Conservation (phyloP, 192 early-diverging fungal species). For the Podila epicladia region DNA sequence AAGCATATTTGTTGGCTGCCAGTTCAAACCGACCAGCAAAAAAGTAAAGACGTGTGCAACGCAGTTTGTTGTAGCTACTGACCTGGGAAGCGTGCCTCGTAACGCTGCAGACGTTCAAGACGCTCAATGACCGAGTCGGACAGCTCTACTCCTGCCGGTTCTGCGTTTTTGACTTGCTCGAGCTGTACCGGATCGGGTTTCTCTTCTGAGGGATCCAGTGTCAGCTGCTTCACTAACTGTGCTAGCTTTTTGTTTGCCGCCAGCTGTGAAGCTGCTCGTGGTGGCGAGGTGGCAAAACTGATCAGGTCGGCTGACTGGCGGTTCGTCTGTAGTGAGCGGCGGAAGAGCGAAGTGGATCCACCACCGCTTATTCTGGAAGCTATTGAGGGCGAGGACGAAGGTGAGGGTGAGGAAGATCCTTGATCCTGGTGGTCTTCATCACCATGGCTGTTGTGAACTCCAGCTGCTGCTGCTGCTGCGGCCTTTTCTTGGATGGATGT, state of each 20-base stretch:
- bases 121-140: conserved; percentile 44
- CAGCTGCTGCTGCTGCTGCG: conserved; percentile 38
- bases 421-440: conserved; percentile 7
- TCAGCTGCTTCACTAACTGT: conserved; percentile 33
- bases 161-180: conserved; percentile 36
- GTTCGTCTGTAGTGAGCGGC: conserved; percentile 28
- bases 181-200: conserved; percentile 40
- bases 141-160: conserved; percentile 44
- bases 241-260: conserved; percentile 24
- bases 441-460: conserved; percentile 1
- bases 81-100: conserved; percentile 54
- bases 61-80: background rate
- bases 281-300: conserved; percentile 32
- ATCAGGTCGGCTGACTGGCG: conserved; percentile 41
- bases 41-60: background rate
- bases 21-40: background rate
- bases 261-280: conserved; percentile 6
- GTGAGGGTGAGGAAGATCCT: conserved; percentile 15
- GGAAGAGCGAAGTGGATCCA: conserved; percentile 23
- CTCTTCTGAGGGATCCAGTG: conserved; percentile 39
- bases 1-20: background rate
- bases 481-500: conserved; percentile 49
- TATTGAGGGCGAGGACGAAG: conserved; percentile 9
- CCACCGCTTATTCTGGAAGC: conserved; percentile 1
- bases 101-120: conserved; percentile 44